A percentile compares a stretch with the other conserved stretches of the same genome.
Conservation (phyloP, 768 basidiomycete species). For the Pleurotus salmoneostramineus region DNA sequence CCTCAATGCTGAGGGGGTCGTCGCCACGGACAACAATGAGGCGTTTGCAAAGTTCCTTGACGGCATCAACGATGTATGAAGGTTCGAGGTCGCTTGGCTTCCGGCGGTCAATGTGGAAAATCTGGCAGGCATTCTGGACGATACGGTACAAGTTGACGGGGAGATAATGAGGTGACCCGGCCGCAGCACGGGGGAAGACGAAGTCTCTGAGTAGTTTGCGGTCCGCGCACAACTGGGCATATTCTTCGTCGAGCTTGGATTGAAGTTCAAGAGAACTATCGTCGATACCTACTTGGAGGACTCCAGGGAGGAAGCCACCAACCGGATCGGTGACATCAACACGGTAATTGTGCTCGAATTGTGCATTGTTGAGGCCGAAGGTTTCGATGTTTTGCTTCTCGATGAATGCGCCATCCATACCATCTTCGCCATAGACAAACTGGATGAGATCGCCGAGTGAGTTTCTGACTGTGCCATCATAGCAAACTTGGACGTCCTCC, state of each 20-base stretch:
- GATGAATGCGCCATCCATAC: constrained; percentile 97
- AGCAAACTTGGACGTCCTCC: constrained; percentile 96
- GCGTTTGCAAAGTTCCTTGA: constrained; percentile 69
- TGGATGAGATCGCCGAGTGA: constrained; percentile 95
- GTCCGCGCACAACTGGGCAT: constrained; percentile 62
- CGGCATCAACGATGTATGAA: constrained; percentile 75
- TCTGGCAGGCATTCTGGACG: constrained; percentile 91
- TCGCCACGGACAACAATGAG: constrained; percentile 87
- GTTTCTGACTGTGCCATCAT: constrained; percentile 97
- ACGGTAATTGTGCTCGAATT: constrained; percentile 91
- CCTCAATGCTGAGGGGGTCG: constrained; percentile 68
- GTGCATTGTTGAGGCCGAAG: constrained; percentile 72
- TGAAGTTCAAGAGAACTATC: constrained; percentile 83
- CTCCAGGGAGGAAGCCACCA: constrained; percentile 75
- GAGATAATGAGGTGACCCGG: constrained; percentile 74
- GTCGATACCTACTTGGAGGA: constrained; percentile 85
- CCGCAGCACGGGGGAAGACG: constrained; percentile 77
- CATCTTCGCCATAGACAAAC: constrained; percentile 97
- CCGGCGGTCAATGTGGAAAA: constrained; percentile 94
- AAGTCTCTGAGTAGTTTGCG: constrained; percentile 75
- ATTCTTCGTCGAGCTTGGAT: constrained; percentile 71
- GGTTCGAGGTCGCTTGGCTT: constrained; percentile 94
- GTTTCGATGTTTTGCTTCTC: constrained; percentile 94
- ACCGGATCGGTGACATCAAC: constrained; percentile 88
- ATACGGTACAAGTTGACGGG: constrained; percentile 96